Conservation (phyloP, 306 rosid genomes). For the Corylus avellana region DNA sequence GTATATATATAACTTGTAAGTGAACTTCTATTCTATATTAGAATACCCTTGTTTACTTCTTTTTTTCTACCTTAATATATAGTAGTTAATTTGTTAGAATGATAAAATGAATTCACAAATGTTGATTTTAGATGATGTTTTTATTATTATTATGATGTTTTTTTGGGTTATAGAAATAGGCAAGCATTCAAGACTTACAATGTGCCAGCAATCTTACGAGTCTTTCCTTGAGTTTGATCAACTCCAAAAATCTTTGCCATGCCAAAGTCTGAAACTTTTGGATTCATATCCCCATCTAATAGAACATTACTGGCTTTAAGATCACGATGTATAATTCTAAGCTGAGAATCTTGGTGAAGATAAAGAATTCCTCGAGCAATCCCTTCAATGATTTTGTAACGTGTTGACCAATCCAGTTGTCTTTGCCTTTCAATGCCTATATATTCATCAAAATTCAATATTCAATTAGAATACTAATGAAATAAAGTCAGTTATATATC, state of each 20-base stretch:
- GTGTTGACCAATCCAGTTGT: conserved; percentile 43
- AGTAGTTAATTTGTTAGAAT: no score
- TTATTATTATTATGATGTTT: no score
- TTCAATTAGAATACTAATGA: no score
- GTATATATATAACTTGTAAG: background rate
- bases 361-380: conserved; percentile 62
- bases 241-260: conserved; percentile 51
- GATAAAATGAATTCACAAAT: no score
- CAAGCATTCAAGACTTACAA: conserved; percentile 43
- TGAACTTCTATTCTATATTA: no score
- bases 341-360: conserved; percentile 63
- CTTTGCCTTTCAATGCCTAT: no score
- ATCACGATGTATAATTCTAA: conserved; percentile 66
- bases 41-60: no score
- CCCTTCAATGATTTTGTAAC: conserved; percentile 52
- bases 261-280: conserved; percentile 77
- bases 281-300: conserved; percentile 49
- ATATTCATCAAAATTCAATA: no score
- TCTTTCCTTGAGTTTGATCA: conserved; percentile 49
- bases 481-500: no score
- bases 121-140: no score
- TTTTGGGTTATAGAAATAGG: no score
- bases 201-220: conserved; percentile 58
- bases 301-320: conserved; percentile 68
- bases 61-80: no score